Evolutionary conservation across 768 basidiomycete genomes (phyloP).

Genomic region (Suillus subalutaceus): DNA sequence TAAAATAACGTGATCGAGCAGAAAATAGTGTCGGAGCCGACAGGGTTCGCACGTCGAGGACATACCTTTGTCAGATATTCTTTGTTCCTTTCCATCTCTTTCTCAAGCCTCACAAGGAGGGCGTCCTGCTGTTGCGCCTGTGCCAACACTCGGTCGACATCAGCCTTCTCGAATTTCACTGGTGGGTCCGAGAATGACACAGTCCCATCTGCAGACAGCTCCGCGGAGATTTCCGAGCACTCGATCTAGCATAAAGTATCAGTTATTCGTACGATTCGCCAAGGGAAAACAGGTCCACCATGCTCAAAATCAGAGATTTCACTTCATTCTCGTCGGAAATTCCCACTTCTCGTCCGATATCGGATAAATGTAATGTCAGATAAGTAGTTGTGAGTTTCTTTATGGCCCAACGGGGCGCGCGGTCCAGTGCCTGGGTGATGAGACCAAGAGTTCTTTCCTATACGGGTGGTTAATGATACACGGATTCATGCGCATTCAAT

Average conservation of each 20-base stretch:
- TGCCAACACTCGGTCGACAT: slow-evolving; percentile 61
- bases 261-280: not conserved
- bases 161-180: slow-evolving; percentile 56
- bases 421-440: slow-evolving; percentile 62
- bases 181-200: slow-evolving; percentile 75
- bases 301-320: slow-evolving; percentile 62
- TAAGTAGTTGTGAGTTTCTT: slow-evolving; percentile 84
- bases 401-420: slow-evolving; percentile 77
- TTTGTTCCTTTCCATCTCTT: slow-evolving; percentile 56
- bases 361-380: slow-evolving; percentile 70
- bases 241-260: slow-evolving; percentile 56
- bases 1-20: not conserved
- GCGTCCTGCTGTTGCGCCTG: slow-evolving; percentile 52
- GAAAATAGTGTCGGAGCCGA: slow-evolving; percentile 2
- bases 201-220: slow-evolving; percentile 66
- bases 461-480: not conserved
- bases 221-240: slow-evolving; percentile 67
- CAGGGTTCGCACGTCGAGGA: not conserved
- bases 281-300: slow-evolving; percentile 54
- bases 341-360: slow-evolving; percentile 59
- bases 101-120: slow-evolving; percentile 26
- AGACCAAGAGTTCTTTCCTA: slow-evolving; percentile 80
- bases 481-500: not conserved
- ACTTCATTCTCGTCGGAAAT: slow-evolving; percentile 55
- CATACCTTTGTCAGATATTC: slow-evolving; percentile 76